Evolutionary conservation across 2,329 filamentous ascomycete species (phyloP).

Genomic region (Aspergillus quadrilineatus): DNA sequence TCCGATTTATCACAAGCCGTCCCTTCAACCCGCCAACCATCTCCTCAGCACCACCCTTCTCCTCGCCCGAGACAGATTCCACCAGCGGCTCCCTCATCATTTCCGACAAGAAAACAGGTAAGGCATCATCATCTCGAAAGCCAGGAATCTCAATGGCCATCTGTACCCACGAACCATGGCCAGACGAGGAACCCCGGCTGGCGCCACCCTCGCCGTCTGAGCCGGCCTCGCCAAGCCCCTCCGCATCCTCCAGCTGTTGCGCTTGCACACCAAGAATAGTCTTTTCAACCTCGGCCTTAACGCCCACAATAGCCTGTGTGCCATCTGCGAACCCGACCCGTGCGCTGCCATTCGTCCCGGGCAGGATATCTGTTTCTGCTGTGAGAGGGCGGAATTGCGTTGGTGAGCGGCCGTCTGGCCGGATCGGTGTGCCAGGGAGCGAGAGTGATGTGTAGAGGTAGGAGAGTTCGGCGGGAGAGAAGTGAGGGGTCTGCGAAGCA

Average conservation of each 20-base stretch:
- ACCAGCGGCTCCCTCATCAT: slow-evolving; percentile 87
- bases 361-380: slow-evolving; percentile 87
- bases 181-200: slow-evolving; percentile 17
- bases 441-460: slow-evolving; percentile 88
- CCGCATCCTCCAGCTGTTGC: slow-evolving; percentile 29
- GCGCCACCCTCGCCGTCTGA: slow-evolving; percentile 24
- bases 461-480: slow-evolving; percentile 93
- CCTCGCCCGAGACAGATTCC: slow-evolving; percentile 64
- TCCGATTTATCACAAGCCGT: slow-evolving; percentile 78
- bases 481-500: slow-evolving; percentile 55
- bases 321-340: slow-evolving; percentile 93
- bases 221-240: slow-evolving; percentile 20
- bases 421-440: slow-evolving; percentile 71
- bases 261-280: slow-evolving; percentile 49
- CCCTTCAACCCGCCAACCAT: slow-evolving; percentile 66
- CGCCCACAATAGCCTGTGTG: slow-evolving; percentile 90
- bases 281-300: slow-evolving; percentile 91
- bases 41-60: slow-evolving; percentile 67
- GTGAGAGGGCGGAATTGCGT: slow-evolving; percentile 87
- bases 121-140: slow-evolving; percentile 82
- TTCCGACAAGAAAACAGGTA: slow-evolving; percentile 80
- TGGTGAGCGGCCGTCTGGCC: slow-evolving; percentile 78
- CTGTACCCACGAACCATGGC: slow-evolving; percentile 76
- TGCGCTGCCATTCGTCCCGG: slow-evolving; percentile 86
- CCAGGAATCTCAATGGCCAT: slow-evolving; percentile 90